phyloP scores from a whole-genome alignment of 225 moss, liverwort and hornwort genomes.

The Sphagnum contortum region DNA sequence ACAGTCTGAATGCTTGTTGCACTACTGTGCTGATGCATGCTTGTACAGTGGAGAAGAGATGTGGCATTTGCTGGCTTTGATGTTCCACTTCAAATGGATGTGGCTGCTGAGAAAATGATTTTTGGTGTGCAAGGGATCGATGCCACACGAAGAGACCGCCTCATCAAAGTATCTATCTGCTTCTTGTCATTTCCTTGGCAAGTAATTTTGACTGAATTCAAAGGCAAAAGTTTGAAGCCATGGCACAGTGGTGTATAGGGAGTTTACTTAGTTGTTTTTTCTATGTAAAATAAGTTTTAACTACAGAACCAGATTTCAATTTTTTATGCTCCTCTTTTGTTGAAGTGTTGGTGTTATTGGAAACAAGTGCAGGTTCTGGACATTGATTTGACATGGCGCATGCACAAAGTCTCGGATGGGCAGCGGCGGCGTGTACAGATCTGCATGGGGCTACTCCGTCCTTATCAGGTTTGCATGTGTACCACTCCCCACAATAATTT shows the following conservation, averaged over 20 bases:
- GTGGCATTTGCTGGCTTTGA: slow-evolving; percentile 67
- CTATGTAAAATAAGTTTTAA: too few species aligned
- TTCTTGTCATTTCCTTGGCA: too few species aligned
- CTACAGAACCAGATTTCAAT: too few species aligned
- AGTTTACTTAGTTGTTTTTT: too few species aligned
- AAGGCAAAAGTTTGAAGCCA: too few species aligned
- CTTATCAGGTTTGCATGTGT: slow-evolving; percentile 54
- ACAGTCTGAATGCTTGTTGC: too few species aligned
- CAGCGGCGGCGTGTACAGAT: slow-evolving; percentile 97
- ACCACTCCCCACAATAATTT: not conserved
- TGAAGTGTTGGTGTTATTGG: too few species aligned
- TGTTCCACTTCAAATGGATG: slow-evolving; percentile 88
- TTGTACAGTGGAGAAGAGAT: slow-evolving; percentile 44
- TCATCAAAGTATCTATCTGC: slow-evolving; percentile 20
- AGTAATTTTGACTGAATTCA: too few species aligned
- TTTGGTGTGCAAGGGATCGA: slow-evolving; percentile 58
- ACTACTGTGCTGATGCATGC: too few species aligned
- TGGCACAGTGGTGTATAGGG: too few species aligned
- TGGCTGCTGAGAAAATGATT: slow-evolving; percentile 90
- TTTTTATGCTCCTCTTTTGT: too few species aligned
- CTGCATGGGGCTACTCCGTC: slow-evolving; percentile 91
- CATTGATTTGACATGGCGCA: slow-evolving; percentile 89
- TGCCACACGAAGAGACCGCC: slow-evolving; percentile 26
- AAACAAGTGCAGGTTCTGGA: slow-evolving; percentile 44
- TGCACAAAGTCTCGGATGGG: slow-evolving; percentile 99